phyloP scores from a whole-genome alignment of 2,329 filamentous ascomycete species.

The Penicillium sp. region DNA sequence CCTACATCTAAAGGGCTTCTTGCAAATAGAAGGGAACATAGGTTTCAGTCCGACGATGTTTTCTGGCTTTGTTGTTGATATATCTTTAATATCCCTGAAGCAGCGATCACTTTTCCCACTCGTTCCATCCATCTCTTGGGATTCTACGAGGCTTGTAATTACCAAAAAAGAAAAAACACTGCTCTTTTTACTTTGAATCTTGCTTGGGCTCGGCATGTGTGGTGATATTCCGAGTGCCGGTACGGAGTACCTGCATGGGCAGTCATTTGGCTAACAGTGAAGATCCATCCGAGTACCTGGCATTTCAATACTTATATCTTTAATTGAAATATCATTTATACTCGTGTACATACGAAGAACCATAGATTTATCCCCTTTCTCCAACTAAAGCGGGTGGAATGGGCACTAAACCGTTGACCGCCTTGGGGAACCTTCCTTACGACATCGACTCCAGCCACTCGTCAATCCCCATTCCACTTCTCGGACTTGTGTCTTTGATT shows the following conservation, averaged over 20 bases:
- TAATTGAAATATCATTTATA: no score
- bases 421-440: slow-evolving; percentile 19
- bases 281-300: no score
- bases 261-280: no score
- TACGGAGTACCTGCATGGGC: no score
- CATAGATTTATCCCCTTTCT: no score
- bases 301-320: no score
- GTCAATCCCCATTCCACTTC: slow-evolving; percentile 11
- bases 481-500: slow-evolving; percentile 1
- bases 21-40: slow-evolving; percentile 38
- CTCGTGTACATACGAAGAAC: no score
- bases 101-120: slow-evolving; percentile 36
- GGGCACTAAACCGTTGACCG: slow-evolving; percentile 23
- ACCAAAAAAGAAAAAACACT: slow-evolving; percentile 8
- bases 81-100: slow-evolving; percentile 39
- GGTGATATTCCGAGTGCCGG: not conserved
- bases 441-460: slow-evolving; percentile 23
- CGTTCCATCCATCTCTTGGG: slow-evolving; percentile 23
- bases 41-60: slow-evolving; percentile 34
- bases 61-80: slow-evolving; percentile 36
- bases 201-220: not conserved
- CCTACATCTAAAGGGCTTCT: slow-evolving; percentile 23
- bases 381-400: slow-evolving; percentile 10
- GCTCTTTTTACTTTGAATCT: not conserved
- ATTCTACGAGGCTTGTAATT: slow-evolving; percentile 21